Evolutionary conservation across 768 basidiomycete species (phyloP).

Genomic region (Coprinellus micaceus): DNA sequence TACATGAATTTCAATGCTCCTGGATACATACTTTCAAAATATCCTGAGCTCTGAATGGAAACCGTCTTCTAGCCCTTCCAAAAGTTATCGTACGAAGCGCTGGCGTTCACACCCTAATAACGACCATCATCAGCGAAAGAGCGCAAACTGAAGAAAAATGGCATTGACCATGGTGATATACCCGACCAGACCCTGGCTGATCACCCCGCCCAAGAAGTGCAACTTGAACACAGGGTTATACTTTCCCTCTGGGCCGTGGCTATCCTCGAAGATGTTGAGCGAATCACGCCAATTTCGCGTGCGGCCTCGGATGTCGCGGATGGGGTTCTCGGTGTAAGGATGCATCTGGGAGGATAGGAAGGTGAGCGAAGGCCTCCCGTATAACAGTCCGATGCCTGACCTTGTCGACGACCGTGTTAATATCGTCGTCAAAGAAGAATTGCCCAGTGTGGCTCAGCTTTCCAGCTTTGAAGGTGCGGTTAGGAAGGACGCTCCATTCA

Average conservation of each 20-base stretch:
- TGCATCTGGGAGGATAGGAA: slow-evolving; percentile 35
- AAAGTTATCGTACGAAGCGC: slow-evolving; percentile 34
- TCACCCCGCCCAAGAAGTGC: slow-evolving; percentile 47
- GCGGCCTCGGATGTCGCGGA: slow-evolving; percentile 42
- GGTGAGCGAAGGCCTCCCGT: too few species aligned
- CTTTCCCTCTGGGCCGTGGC: slow-evolving; percentile 41
- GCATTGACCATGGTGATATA: slow-evolving; percentile 53
- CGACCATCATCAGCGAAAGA: not conserved
- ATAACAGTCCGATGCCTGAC: too few species aligned
- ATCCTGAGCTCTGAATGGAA: too few species aligned
- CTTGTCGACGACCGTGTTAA: slow-evolving; percentile 47
- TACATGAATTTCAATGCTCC: too few species aligned
- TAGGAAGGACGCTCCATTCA: slow-evolving; percentile 40
- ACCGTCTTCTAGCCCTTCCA: slow-evolving; percentile 33
- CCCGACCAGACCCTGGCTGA: slow-evolving; percentile 46
- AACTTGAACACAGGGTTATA: slow-evolving; percentile 53
- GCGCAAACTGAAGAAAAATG: not conserved
- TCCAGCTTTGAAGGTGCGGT: slow-evolving; percentile 43
- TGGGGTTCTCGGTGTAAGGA: slow-evolving; percentile 49
- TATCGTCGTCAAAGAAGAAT: slow-evolving; percentile 55
- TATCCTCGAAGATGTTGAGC: slow-evolving; percentile 28
- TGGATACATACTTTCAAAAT: too few species aligned
- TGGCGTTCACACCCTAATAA: slow-evolving; percentile 37
- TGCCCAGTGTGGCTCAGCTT: slow-evolving; percentile 48
- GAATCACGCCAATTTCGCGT: slow-evolving; percentile 52